Percentiles rank a stretch among this genome's conserved stretches.
Conservation (phyloP, 176 grass and related monocot species). For the barley (Hordeum vulgare) region DNA sequence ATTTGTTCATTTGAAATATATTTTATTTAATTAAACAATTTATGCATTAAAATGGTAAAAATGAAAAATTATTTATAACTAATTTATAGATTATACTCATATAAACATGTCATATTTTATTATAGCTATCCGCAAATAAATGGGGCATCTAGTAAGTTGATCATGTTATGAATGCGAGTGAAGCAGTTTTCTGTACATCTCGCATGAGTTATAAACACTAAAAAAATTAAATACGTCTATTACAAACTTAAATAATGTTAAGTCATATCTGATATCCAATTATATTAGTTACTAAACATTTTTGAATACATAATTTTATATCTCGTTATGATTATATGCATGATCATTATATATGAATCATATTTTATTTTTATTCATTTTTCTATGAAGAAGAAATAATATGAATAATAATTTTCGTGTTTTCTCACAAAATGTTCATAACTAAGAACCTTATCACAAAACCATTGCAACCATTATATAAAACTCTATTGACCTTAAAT, state of each 20-base stretch:
- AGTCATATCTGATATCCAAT: background rate
- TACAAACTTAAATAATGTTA: background rate
- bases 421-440: background rate
- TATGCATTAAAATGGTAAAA: no score
- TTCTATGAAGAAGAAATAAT: background rate
- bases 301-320: no score
- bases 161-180: accelerated
- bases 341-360: background rate
- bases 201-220: background rate
- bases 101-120: no score
- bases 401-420: background rate
- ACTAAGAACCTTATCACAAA: background rate
- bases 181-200: no score
- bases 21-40: no score
- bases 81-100: no score
- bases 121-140: no score
- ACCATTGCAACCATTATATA: background rate
- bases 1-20: no score
- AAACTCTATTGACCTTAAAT: background rate
- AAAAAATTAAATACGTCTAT: background rate
- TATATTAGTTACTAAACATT: background rate
- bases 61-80: no score
- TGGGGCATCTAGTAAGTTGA: no score
- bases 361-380: background rate
- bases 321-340: background rate